Evolutionary conservation across 768 basidiomycete species (phyloP).

Genomic region (Leccinum variicolor): DNA sequence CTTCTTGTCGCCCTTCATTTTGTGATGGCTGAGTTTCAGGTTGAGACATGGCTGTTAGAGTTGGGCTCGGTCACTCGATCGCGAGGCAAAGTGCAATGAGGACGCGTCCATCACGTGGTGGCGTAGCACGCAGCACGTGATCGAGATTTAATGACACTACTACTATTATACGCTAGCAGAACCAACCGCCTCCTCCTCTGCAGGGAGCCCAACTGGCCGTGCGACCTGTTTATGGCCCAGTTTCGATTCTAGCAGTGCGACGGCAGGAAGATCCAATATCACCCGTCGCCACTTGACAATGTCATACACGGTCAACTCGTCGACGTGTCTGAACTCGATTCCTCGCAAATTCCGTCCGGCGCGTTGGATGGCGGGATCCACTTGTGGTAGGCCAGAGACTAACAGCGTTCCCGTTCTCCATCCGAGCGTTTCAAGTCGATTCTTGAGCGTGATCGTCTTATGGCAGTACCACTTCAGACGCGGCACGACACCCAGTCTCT

Average conservation of each 20-base stretch:
- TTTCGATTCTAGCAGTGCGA: conserved; percentile 71
- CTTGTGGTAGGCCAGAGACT: conserved; percentile 57
- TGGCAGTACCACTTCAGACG: conserved; percentile 66
- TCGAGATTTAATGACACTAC: background rate
- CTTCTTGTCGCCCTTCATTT: conserved; percentile 46
- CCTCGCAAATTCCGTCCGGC: conserved; percentile 71
- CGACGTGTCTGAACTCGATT: conserved; percentile 58
- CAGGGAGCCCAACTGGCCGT: conserved; percentile 1
- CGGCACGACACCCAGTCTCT: conserved; percentile 70
- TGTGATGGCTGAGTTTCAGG: conserved; percentile 36
- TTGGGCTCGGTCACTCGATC: too few relatives aligned
- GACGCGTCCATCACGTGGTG: conserved; percentile 31
- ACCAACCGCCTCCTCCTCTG: conserved; percentile 2
- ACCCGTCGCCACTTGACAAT: conserved; percentile 79
- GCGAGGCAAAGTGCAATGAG: background rate
- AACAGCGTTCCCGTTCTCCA: conserved; percentile 71
- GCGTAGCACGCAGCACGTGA: conserved; percentile 1
- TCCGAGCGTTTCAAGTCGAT: conserved; percentile 60
- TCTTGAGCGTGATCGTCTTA: conserved; percentile 67
- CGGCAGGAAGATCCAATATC: conserved; percentile 76
- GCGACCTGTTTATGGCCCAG: conserved; percentile 41
- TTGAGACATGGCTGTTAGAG: conserved; percentile 38
- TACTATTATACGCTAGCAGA: background rate
- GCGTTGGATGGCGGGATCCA: conserved; percentile 54
- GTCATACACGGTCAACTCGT: conserved; percentile 77